Evolutionary conservation across 768 basidiomycete genomes (phyloP).

Genomic region (Boletus coccyginus): DNA sequence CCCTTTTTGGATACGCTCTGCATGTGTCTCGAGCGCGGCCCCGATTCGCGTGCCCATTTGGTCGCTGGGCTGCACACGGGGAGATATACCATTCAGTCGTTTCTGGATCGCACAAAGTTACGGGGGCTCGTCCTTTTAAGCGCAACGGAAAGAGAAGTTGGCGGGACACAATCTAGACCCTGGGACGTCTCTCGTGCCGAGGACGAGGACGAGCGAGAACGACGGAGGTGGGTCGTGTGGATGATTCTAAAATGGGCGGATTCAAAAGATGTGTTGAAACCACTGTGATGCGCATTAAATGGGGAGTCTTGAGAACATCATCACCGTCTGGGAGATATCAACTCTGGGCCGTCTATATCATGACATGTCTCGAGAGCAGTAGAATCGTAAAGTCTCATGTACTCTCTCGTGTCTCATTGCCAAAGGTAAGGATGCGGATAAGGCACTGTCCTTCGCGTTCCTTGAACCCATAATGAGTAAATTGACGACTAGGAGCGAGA

Average conservation of each 20-base stretch:
- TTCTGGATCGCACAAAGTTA: conserved; percentile 36
- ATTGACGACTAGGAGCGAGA: not conserved
- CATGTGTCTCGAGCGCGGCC: conserved; percentile 41
- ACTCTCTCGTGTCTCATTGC: conserved; percentile 17
- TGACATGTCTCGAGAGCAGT: not conserved
- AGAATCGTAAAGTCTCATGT: conserved; percentile 8
- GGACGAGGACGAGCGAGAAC: conserved; percentile 62
- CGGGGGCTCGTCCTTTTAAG: conserved; percentile 47
- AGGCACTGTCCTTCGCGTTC: conserved; percentile 33
- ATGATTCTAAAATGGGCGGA: conserved; percentile 51
- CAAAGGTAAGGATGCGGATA: conserved; percentile 34
- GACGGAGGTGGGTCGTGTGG: conserved; percentile 73
- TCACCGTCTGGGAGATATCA: not conserved
- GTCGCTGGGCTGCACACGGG: conserved; percentile 78
- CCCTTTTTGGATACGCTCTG: conserved; percentile 53
- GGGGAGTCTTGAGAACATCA: not conserved
- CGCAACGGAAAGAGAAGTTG: conserved; percentile 47
- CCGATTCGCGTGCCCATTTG: conserved; percentile 54
- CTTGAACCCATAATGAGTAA: conserved; percentile 12
- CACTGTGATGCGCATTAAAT: not conserved
- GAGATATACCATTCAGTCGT: conserved; percentile 64
- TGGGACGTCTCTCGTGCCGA: conserved; percentile 56
- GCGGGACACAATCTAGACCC: conserved; percentile 35
- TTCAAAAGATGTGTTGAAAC: conserved; percentile 11
- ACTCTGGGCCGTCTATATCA: not conserved